These are phyloP conservation scores for Dacryopinax spathularia DNA, from an alignment of 768 basidiomycete genomes.

Conservation along the genomic window DNA sequence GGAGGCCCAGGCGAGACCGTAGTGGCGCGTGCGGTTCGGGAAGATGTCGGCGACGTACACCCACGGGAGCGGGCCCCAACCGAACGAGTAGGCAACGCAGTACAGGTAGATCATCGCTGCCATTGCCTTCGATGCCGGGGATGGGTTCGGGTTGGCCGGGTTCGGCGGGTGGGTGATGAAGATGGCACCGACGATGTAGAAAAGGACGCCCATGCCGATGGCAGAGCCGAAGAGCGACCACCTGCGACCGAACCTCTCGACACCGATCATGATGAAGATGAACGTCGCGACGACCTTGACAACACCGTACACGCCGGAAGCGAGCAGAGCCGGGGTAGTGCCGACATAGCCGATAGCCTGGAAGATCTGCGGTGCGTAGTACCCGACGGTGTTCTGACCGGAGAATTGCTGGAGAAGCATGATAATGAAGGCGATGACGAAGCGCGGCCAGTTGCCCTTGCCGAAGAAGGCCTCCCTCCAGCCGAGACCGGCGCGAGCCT, in stretches of 20 bases:
- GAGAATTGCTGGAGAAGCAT: slow-evolving; percentile 61
- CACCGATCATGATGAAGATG: slow-evolving; percentile 25
- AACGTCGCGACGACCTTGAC: slow-evolving; percentile 28
- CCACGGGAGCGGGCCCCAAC: slow-evolving; percentile 55
- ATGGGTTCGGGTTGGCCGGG: slow-evolving; percentile 23
- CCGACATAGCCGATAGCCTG: slow-evolving; percentile 23
- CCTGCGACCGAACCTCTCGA: slow-evolving; percentile 24
- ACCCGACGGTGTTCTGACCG: slow-evolving; percentile 58
- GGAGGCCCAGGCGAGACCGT: slow-evolving; percentile 59
- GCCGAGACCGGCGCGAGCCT: slow-evolving; percentile 49
- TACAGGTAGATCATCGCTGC: slow-evolving; percentile 77
- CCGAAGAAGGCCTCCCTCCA: slow-evolving; percentile 59
- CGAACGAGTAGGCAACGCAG: slow-evolving; percentile 78
- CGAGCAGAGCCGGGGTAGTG: slow-evolving; percentile 22
- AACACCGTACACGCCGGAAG: slow-evolving; percentile 27
- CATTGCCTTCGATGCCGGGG: slow-evolving; percentile 57
- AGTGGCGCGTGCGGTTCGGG: slow-evolving; percentile 69
- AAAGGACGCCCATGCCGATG: slow-evolving; percentile 61
- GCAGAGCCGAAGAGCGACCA: slow-evolving; percentile 47
- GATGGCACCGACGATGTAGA: slow-evolving; percentile 75
- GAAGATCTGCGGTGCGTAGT: slow-evolving; percentile 27
- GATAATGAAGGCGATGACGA: slow-evolving; percentile 69
- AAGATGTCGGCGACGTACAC: slow-evolving; percentile 75
- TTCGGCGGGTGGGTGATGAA: slow-evolving; percentile 62
- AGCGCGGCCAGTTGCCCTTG: slow-evolving; percentile 68